Evolutionary conservation across 2,329 filamentous ascomycete species (phyloP).

Genomic region (Ceratocystis papillata): DNA sequence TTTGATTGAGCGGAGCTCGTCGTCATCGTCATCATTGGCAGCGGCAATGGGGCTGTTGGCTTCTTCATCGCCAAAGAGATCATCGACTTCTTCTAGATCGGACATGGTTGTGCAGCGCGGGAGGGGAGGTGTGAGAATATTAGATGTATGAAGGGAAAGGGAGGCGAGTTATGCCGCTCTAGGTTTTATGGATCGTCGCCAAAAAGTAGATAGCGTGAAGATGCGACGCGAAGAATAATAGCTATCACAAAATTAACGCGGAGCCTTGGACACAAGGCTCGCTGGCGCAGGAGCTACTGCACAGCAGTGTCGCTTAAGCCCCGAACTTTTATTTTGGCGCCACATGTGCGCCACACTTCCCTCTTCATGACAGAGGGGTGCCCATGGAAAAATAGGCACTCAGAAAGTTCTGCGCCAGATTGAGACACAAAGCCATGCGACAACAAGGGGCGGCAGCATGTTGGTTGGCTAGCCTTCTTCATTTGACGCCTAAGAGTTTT

Average conservation of each 20-base stretch:
- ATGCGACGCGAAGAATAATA: constrained; percentile 19
- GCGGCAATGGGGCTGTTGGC: constrained; percentile 50
- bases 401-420: too few species aligned
- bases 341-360: too few species aligned
- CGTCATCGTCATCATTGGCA: constrained; percentile 48
- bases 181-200: background rate
- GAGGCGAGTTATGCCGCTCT: background rate
- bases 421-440: too few species aligned
- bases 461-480: too few species aligned
- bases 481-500: too few species aligned
- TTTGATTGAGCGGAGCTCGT: constrained; percentile 41
- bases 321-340: background rate
- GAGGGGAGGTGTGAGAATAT: background rate
- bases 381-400: too few species aligned
- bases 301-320: background rate
- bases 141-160: background rate
- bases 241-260: constrained; percentile 14
- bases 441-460: too few species aligned
- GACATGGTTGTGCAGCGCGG: constrained; percentile 36
- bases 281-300: background rate
- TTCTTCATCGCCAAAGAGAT: constrained; percentile 52
- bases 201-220: background rate
- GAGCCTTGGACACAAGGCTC: constrained; percentile 24
- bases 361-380: too few species aligned
- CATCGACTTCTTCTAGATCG: constrained; percentile 47